Percentiles rank a stretch among this genome's conserved stretches.
These are phyloP conservation scores for Litsea cubeba DNA, from an alignment of 164 flowering plant species.

Conservation along the genomic window DNA sequence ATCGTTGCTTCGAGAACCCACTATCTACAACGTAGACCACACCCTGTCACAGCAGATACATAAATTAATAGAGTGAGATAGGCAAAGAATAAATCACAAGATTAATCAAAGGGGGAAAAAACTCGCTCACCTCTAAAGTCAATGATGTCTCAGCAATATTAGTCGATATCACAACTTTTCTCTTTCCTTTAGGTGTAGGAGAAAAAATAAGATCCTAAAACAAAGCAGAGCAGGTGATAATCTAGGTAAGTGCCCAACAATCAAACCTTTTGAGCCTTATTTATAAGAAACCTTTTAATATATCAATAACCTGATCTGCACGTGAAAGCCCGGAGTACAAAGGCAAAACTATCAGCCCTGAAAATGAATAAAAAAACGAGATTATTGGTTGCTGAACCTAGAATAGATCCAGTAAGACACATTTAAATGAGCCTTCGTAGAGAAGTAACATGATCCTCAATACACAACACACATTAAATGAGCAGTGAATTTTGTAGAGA, in stretches of 20 bases:
- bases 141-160: constrained; percentile 98
- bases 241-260: constrained; percentile 1
- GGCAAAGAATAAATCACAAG: neutral
- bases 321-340: constrained; percentile 91
- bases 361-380: constrained; percentile 12
- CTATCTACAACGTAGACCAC: constrained; percentile 95
- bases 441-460: neutral
- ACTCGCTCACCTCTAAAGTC: constrained; percentile 73
- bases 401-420: neutral
- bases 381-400: neutral
- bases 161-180: constrained; percentile 91
- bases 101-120: neutral
- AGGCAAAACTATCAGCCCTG: constrained; percentile 77
- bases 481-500: too few relatives aligned
- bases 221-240: constrained; percentile 9
- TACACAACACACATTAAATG: too few relatives aligned
- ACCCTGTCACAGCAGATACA: constrained; percentile 47
- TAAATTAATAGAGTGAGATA: neutral
- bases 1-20: constrained; percentile 95
- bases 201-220: constrained; percentile 78
- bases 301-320: constrained; percentile 68
- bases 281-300: neutral
- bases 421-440: neutral
- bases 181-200: constrained; percentile 88
- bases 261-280: neutral